phyloP scores from a whole-genome alignment of 2,329 filamentous ascomycete species.

The Paraphaeosphaeria sporulosa region DNA sequence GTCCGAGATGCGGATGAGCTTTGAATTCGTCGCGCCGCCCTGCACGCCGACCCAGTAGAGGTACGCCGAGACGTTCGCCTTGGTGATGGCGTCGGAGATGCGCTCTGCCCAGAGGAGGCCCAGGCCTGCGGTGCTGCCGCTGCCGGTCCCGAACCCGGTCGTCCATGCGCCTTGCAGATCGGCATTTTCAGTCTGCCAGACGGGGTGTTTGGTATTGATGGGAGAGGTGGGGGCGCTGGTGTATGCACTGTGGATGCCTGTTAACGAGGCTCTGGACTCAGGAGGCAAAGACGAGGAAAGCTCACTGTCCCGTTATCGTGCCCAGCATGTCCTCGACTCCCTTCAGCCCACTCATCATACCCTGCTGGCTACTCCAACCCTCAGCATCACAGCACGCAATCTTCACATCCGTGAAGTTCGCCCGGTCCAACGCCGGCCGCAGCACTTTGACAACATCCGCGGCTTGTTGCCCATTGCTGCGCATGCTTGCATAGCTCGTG shows the following conservation, averaged over 20 bases:
- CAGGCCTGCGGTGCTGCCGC: slow-evolving; percentile 57
- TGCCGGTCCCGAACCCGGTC: slow-evolving; percentile 57
- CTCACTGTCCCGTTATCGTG: slow-evolving; percentile 36
- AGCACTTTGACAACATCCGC: slow-evolving; percentile 61
- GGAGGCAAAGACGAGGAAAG: background rate
- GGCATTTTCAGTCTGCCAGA: slow-evolving; percentile 63
- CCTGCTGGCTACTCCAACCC: slow-evolving; percentile 49
- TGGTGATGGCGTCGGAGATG: slow-evolving; percentile 59
- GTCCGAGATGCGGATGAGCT: slow-evolving; percentile 44
- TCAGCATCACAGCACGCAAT: slow-evolving; percentile 57
- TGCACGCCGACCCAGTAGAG: slow-evolving; percentile 63
- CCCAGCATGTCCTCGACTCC: slow-evolving; percentile 28
- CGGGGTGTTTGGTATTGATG: slow-evolving; percentile 49
- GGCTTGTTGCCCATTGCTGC: slow-evolving; percentile 56
- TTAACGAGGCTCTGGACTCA: background rate
- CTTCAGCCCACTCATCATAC: slow-evolving; percentile 30
- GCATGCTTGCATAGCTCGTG: slow-evolving; percentile 50
- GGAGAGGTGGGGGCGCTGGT: slow-evolving; percentile 27
- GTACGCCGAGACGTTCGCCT: slow-evolving; percentile 59
- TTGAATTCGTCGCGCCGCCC: slow-evolving; percentile 48
- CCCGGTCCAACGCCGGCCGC: slow-evolving; percentile 46
- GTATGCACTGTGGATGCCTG: slow-evolving; percentile 26
- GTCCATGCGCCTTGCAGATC: slow-evolving; percentile 53
- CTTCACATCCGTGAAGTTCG: slow-evolving; percentile 45
- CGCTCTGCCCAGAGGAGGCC: slow-evolving; percentile 65